Base-by-base conservation (phyloP, 169 alveolate genomes). In the Cryptosporidium viatorum region DNA sequence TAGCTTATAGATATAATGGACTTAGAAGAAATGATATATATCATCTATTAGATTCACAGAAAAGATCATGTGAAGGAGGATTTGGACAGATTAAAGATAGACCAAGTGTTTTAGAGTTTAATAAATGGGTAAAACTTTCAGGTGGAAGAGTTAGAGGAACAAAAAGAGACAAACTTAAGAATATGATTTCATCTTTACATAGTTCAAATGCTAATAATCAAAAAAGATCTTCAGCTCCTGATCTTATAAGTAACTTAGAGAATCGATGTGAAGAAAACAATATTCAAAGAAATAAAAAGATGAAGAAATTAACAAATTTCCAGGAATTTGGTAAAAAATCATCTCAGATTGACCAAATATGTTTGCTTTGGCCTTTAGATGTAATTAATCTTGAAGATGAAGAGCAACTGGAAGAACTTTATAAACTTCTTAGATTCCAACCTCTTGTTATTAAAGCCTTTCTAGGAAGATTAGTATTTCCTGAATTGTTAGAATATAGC, bases 1-100 rank as follows among this genome's bases (percentile, higher is more conserved):
- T 96, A 71, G 92, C 98, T 3, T 96, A 95, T 75, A 91, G 97
- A 43, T 93, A 94, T 75, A 96, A 95, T 67, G 98, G 98, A 3
- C 92, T 96, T 85, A 91, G 98, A 33, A 67, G 69, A 84, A 91
- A 93, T 59, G 98, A 96, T 93, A 94, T 97, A 59, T 91, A 87
- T 18, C 93, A 69, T 33, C 84, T 93, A 45, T 70, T 92, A 2
- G 52, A 60, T 35, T 39, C 50, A 67, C 58, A 80, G 58, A 73
- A 51, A 60, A 23, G 89, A 60, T 21, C 71, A 70, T 29, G 70
- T 52, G 70, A 91, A 50, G 48, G 67, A 41, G 41, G 85, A 23
- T 39, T 14, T 43, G 92, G 89, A 10, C 92, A 89, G 1, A 51
- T 51, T n/a, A 37, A 70, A 21, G 35, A 71, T 9, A 35, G 92